phyloP scores from a whole-genome alignment of 2,329 filamentous ascomycete genomes.

The Orbilia brochopaga region DNA sequence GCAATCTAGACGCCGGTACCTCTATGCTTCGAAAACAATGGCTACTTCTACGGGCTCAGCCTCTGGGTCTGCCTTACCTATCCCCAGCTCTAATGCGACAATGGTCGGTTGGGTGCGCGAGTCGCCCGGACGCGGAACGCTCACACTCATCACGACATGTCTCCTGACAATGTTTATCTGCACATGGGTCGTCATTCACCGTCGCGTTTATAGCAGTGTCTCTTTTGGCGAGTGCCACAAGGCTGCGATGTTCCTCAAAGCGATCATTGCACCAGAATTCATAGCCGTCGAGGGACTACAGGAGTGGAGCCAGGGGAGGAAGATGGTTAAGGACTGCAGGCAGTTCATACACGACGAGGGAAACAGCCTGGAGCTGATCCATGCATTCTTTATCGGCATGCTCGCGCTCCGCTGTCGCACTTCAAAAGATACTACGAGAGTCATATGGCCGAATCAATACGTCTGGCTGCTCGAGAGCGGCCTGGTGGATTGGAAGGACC shows the following conservation, averaged over 20 bases:
- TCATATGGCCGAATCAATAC: conserved; percentile 58
- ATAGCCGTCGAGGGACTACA: conserved; percentile 57
- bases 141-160: conserved; percentile 56
- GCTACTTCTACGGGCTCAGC: too few relatives aligned
- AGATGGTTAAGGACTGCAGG: conserved; percentile 54
- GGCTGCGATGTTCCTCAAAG: conserved; percentile 55
- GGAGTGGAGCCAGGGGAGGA: conserved; percentile 57
- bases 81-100: conserved; percentile 12
- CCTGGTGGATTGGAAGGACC: conserved; percentile 55
- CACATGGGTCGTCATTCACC: conserved; percentile 57
- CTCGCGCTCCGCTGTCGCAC: conserved; percentile 56
- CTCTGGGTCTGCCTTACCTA: too few relatives aligned
- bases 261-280: conserved; percentile 57
- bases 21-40: too few relatives aligned
- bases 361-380: conserved; percentile 53
- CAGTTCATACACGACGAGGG: conserved; percentile 52
- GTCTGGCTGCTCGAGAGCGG: conserved; percentile 56
- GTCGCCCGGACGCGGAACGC: conserved; percentile 56
- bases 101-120: conserved; percentile 56
- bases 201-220: conserved; percentile 56
- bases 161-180: conserved; percentile 57
- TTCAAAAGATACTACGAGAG: conserved; percentile 47
- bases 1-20: too few relatives aligned
- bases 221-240: conserved; percentile 53
- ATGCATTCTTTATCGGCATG: conserved; percentile 58